phyloP scores from a whole-genome alignment of 2,329 filamentous ascomycete species.

The Aureobasidium mangrovei region DNA sequence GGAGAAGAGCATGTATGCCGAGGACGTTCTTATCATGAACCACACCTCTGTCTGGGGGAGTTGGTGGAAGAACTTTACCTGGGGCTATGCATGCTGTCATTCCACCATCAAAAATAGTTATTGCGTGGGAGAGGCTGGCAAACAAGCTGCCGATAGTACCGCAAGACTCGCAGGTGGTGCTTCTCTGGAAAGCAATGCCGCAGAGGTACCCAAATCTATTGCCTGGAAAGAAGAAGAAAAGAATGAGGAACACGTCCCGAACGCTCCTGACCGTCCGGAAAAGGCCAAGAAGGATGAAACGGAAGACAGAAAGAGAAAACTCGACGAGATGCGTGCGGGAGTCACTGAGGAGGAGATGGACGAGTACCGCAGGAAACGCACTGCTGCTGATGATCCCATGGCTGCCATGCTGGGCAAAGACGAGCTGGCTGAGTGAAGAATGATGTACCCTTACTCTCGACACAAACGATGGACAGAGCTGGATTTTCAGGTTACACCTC shows the following conservation, averaged over 20 bases:
- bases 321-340: constrained; percentile 69
- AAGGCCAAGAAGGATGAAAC: constrained; percentile 33
- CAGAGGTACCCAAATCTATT: constrained; percentile 31
- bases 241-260: constrained; percentile 35
- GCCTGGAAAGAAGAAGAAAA: constrained; percentile 37
- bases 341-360: constrained; percentile 80
- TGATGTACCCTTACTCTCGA: too few relatives aligned
- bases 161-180: constrained; percentile 49
- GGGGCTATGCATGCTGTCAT: constrained; percentile 95
- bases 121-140: constrained; percentile 88
- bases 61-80: constrained; percentile 93
- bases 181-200: constrained; percentile 9
- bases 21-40: constrained; percentile 83
- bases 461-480: too few relatives aligned
- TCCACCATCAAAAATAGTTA: constrained; percentile 94
- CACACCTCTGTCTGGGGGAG: constrained; percentile 91
- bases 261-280: constrained; percentile 33
- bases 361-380: constrained; percentile 67
- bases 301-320: constrained; percentile 57
- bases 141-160: constrained; percentile 67
- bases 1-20: constrained; percentile 82
- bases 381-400: constrained; percentile 77
- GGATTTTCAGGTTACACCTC: too few relatives aligned
- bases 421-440: constrained; percentile 44
- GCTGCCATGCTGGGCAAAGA: constrained; percentile 68